phyloP scores from a whole-genome alignment of 345 rosid genomes.

The Melaleuca quinquenervia region DNA sequence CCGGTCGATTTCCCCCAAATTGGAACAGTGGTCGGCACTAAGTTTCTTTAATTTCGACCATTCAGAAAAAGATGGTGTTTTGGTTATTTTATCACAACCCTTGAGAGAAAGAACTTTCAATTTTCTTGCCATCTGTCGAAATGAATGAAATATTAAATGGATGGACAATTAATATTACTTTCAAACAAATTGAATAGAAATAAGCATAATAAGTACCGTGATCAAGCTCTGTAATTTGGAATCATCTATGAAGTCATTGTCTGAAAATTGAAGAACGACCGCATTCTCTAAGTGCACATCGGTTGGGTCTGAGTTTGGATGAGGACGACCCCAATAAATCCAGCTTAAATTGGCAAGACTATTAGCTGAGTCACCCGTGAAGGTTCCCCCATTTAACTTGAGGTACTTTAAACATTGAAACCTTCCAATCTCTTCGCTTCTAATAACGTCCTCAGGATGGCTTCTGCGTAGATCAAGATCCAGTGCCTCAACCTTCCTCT shows the following conservation, averaged over 20 bases:
- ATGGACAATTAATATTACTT: neutral
- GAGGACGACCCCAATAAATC: neutral
- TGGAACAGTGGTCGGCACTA: neutral
- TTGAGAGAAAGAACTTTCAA: neutral
- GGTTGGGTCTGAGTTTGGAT: neutral
- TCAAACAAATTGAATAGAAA: too few species aligned
- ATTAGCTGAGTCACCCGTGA: neutral
- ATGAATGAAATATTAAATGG: rapidly evolving
- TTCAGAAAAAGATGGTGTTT: neutral
- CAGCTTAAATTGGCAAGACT: neutral
- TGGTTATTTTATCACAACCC: neutral
- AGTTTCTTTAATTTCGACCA: neutral
- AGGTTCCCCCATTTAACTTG: neutral
- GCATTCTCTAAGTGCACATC: neutral
- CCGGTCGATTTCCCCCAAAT: neutral
- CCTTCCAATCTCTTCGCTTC: neutral
- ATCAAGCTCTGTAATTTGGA: rapidly evolving
- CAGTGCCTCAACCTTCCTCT: neutral
- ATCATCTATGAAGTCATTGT: neutral
- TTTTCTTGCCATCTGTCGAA: neutral
- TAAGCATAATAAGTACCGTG: neutral
- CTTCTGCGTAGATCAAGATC: neutral
- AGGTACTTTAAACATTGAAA: neutral
- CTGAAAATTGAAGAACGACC: neutral
- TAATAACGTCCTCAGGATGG: neutral